Base-by-base conservation (phyloP, 441 rosid genomes). In the Brassica hybrid region DNA sequence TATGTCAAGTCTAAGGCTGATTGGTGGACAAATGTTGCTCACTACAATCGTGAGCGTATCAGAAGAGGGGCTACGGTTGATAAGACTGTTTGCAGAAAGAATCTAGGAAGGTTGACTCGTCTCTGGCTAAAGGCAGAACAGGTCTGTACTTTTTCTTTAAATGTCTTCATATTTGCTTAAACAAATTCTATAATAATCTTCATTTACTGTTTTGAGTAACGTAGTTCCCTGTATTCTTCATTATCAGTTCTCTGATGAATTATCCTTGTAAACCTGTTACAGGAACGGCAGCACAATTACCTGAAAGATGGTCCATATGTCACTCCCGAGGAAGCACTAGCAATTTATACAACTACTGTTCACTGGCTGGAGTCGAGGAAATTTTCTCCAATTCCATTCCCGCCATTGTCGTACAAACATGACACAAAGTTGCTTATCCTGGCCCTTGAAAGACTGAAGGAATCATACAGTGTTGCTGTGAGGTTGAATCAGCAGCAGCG, bases 1-100 rank as follows among this genome's bases (percentile, higher is more conserved):
- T 96, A 96, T 79, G 99, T 96, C 61, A 96, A 96, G 75, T 87
- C 96, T 63, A 96, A 96, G 83, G 99, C 99, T 69, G 99, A 96
- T 72, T 96, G 99, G 99, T 96, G 98, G 99, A 96, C 99, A 58
- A 96, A 96, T 84, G 98, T 94, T 76, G 97, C 99, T 34, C 99
- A 96, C 81, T 96, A 94, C 73, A 96, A 94, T 67, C 97, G 98
- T 79, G 99, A 94, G 79, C 98, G 99, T 71, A 94, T 96, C 67
- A 87, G 99, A 73, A 88, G 99, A 82, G 99, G 97, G 71, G 99
- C 99, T 74, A 96, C 98, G n/a, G 99, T 96, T 75, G 97, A 96
- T 84, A 96, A 96, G 88, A 96, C 99, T 38, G 98, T 96, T 27
- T 92, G 98, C 61, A 82, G 97, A 80, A 96, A 96, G 86, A 96